Base-by-base conservation (phyloP, 495 filamentous ascomycete species). In the Rostrohypoxylon terebratum region DNA sequence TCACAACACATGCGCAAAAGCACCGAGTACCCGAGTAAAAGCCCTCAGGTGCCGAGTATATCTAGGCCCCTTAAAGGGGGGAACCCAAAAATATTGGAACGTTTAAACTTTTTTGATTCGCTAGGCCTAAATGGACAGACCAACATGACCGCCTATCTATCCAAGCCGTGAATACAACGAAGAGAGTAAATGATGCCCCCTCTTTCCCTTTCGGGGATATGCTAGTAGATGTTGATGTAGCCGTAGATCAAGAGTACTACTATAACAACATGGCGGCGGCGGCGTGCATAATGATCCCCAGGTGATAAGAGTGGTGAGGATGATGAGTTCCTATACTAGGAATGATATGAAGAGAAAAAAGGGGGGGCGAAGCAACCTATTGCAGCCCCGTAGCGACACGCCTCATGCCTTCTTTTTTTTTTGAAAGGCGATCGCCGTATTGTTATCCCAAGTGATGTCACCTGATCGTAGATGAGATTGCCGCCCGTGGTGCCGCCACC, bases 91-190 rank as follows among this genome's bases (percentile, higher is more conserved):
- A 40, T 3, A 13, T 63, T 67, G 63, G 69, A 72, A 72, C 63
- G 44, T 72, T 72, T 72, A 8, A 63, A 63, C 63, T 63, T 67
- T 72, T 72, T 72, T 67, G 11, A 65, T 63, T 67, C 21, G 63
- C 58, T 44, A 63, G 45, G 58, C 34, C 31, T 25, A 6, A 50
- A 59, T 10, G 48, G 48, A 60, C 13, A 64, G 54, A 68, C 60
- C 55, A 59, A 66, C 57, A 57, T 53, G 66, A 61, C 50, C 54
- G 47, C 45, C 53, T 63, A 68, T 74, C 64, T 74, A 69, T 64
- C 51, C 48, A 59, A 64, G 63, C 63, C 71, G 34, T 71, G 71
- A 57, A 57, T 69, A 66, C 53, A 69, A 59, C 45, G 21, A 42
- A 62, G 60, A 71, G 55, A 64, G 23, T 25, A 40, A 38, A 14